phyloP scores from a whole-genome alignment of 345 rosid species.

The Gossypium rotundifolium region DNA sequence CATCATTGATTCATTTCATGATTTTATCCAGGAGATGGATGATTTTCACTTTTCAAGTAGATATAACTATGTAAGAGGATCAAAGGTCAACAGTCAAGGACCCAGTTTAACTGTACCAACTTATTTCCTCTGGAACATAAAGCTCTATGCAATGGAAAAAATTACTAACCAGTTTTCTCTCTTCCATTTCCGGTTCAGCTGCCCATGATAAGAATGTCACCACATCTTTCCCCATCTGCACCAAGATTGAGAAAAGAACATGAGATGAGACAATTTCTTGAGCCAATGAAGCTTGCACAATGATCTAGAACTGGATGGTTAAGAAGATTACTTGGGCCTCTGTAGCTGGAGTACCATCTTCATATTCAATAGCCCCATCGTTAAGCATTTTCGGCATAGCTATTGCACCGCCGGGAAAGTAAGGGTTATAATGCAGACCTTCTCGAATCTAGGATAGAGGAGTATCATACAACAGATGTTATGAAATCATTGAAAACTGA shows the following conservation, averaged over 20 bases:
- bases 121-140: background rate
- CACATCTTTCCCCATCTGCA: conserved; percentile 98
- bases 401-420: conserved; percentile 99
- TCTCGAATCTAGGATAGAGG: conserved; percentile 59
- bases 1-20: background rate
- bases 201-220: conserved; percentile 91
- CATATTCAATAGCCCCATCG: conserved; percentile 96
- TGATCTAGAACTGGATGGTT: background rate
- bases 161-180: conserved; percentile 75
- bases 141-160: background rate
- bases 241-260: background rate
- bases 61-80: background rate
- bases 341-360: conserved; percentile 95
- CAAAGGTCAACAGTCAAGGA: background rate
- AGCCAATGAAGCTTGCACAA: background rate
- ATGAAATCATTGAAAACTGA: background rate
- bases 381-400: conserved; percentile 99
- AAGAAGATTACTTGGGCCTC: conserved; percentile 78
- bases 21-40: background rate
- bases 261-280: background rate
- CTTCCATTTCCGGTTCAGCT: conserved; percentile 99
- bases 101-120: background rate
- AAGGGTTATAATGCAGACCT: conserved; percentile 92
- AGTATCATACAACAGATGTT: background rate
- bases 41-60: background rate